Evolutionary conservation across 805 yeast species (phyloP).

Genomic region (Brettanomyces custersianus): DNA sequence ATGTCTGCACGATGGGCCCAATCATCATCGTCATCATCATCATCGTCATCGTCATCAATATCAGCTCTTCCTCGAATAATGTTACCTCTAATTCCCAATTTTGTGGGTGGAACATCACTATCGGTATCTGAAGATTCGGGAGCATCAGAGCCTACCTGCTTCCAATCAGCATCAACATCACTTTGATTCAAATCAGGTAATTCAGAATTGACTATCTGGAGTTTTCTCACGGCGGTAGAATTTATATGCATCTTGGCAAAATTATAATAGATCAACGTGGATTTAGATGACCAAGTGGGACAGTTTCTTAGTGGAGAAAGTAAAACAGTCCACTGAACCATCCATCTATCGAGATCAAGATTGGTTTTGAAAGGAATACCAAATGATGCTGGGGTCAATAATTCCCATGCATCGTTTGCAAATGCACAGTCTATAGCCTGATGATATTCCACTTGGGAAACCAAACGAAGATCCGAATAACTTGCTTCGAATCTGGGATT

Average conservation of each 20-base stretch:
- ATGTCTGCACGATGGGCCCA: slow-evolving; percentile 13
- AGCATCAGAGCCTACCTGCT: neutral
- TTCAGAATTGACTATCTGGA: slow-evolving; percentile 25
- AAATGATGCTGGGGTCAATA: slow-evolving; percentile 48
- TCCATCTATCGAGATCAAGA: slow-evolving; percentile 65
- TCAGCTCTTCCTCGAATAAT: slow-evolving; percentile 22
- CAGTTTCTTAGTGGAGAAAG: slow-evolving; percentile 45
- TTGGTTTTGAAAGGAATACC: slow-evolving; percentile 64
- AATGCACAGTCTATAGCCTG: slow-evolving; percentile 54
- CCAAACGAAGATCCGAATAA: slow-evolving; percentile 45
- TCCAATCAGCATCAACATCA: slow-evolving; percentile 6
- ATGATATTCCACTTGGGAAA: slow-evolving; percentile 61
- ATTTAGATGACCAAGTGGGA: slow-evolving; percentile 59
- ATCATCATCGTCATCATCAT: slow-evolving; percentile 9
- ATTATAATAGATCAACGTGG: slow-evolving; percentile 60
- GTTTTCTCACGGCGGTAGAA: slow-evolving; percentile 36
- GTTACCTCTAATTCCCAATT: slow-evolving; percentile 8
- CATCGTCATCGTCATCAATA: slow-evolving; percentile 22
- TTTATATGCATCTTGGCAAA: slow-evolving; percentile 71
- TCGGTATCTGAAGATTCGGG: neutral
- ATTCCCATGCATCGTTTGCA: slow-evolving; percentile 51
- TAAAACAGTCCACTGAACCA: slow-evolving; percentile 72
- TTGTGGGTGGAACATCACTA: neutral
- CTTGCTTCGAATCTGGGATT: slow-evolving; percentile 5
- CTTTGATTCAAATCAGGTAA: slow-evolving; percentile 19